Percentiles rank a stretch among this genome's conserved stretches.
Conservation (phyloP, 208 protist species). For the Phytomonas francai region DNA sequence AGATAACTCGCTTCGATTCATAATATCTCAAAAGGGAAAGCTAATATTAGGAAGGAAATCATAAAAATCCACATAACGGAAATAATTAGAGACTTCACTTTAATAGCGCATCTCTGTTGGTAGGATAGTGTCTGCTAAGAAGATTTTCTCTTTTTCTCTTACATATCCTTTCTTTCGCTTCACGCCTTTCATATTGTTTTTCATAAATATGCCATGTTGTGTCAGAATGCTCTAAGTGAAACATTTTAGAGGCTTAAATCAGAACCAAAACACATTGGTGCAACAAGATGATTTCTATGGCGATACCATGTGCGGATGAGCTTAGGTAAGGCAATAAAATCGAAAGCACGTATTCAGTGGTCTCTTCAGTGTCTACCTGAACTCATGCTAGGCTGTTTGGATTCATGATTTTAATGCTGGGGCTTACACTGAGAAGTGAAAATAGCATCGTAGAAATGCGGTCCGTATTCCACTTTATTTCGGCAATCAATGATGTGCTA, state of each 20-base stretch:
- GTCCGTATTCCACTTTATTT: not conserved
- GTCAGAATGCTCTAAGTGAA: too few species aligned
- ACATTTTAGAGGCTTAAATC: too few species aligned
- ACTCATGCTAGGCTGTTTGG: too few species aligned
- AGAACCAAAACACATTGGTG: too few species aligned
- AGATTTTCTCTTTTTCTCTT: not conserved
- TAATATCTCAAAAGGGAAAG: not conserved
- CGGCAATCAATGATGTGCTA: not conserved
- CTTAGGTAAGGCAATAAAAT: too few species aligned
- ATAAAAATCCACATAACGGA: not conserved
- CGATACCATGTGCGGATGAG: too few species aligned
- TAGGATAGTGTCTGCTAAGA: not conserved
- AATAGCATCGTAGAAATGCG: not conserved
- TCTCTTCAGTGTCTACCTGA: too few species aligned
- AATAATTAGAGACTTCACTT: not conserved
- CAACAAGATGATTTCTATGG: too few species aligned
- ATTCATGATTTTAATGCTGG: not conserved
- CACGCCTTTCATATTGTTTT: too few species aligned
- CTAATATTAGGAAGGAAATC: not conserved
- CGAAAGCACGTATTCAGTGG: too few species aligned
- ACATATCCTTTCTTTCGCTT: too few species aligned
- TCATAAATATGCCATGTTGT: too few species aligned
- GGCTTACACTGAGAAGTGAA: not conserved
- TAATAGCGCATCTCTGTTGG: not conserved
- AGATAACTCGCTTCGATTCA: not conserved